A percentile compares a stretch with the other conserved stretches of the same genome.
Conservation (phyloP, 257 asterid species). For the Scutellaria galericulata region DNA sequence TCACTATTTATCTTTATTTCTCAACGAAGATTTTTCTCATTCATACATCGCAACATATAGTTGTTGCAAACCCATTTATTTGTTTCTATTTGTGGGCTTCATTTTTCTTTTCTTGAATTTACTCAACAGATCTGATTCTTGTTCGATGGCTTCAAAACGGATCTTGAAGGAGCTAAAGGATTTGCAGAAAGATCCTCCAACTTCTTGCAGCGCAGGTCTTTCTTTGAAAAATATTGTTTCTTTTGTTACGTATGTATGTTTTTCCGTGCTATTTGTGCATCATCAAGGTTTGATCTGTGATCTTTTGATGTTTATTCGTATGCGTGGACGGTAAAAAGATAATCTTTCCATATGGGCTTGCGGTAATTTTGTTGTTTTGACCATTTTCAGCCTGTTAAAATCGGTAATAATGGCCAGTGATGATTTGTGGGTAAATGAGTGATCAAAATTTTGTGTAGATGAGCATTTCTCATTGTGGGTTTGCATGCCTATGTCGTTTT, state of each 20-base stretch:
- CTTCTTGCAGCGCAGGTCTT: slow-evolving; percentile 61
- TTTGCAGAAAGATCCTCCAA: slow-evolving; percentile 64
- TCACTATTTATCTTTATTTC: background rate
- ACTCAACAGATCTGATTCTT: slow-evolving; percentile 47
- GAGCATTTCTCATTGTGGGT: background rate
- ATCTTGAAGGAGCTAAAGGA: slow-evolving; percentile 67
- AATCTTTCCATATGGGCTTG: slow-evolving; percentile 30
- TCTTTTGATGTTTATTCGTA: slow-evolving; percentile 15
- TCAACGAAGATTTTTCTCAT: slow-evolving; percentile 16
- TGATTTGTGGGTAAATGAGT: background rate
- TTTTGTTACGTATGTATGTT: slow-evolving; percentile 3
- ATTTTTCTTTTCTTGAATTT: slow-evolving; percentile 8
- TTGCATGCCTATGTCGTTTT: slow-evolving; percentile 27
- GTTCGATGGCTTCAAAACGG: slow-evolving; percentile 65
- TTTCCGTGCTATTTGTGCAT: slow-evolving; percentile 6
- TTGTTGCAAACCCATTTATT: background rate
- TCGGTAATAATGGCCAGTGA: background rate
- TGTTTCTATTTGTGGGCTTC: slow-evolving; percentile 20
- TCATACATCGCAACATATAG: background rate
- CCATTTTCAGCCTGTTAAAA: slow-evolving; percentile 1
- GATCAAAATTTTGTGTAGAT: background rate
- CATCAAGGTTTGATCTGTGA: slow-evolving; percentile 39
- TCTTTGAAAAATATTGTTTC: background rate
- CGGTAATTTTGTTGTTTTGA: slow-evolving; percentile 22
- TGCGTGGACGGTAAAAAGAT: background rate